phyloP scores from a whole-genome alignment of 805 yeast genomes.

The Naumovozyma castellii region DNA sequence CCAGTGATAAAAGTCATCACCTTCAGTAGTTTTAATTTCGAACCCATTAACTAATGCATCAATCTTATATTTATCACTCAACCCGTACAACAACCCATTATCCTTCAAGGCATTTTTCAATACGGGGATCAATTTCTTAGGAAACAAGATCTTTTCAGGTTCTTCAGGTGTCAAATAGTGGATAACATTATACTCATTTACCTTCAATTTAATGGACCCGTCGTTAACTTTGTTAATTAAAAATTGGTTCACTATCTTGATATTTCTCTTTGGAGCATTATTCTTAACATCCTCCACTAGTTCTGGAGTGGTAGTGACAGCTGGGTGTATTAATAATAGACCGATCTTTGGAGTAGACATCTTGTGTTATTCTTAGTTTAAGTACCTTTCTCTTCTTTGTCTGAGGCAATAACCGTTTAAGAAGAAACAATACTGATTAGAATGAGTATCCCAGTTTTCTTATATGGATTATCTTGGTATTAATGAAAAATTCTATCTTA shows the following conservation, averaged over 20 bases:
- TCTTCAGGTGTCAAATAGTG: slow-evolving; percentile 50
- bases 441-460: too few species aligned
- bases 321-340: slow-evolving; percentile 55
- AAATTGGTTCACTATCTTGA: slow-evolving; percentile 37
- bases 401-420: not conserved
- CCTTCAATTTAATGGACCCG: slow-evolving; percentile 33
- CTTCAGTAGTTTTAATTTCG: slow-evolving; percentile 16
- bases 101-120: slow-evolving; percentile 33
- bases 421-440: not conserved
- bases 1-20: slow-evolving; percentile 40
- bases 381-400: not conserved
- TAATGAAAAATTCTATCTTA: too few species aligned
- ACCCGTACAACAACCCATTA: slow-evolving; percentile 45
- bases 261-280: slow-evolving; percentile 20
- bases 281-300: slow-evolving; percentile 35
- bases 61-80: slow-evolving; percentile 34
- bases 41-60: slow-evolving; percentile 64
- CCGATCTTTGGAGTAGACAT: slow-evolving; percentile 11
- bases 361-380: not conserved
- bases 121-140: slow-evolving; percentile 34
- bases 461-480: too few species aligned
- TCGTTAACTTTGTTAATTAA: slow-evolving; percentile 51
- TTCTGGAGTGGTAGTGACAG: slow-evolving; percentile 49
- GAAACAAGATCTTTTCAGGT: slow-evolving; percentile 36
- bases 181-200: slow-evolving; percentile 35